Base-by-base conservation (phyloP, 2,329 filamentous ascomycete species). In the Alternaria sp. region DNA sequence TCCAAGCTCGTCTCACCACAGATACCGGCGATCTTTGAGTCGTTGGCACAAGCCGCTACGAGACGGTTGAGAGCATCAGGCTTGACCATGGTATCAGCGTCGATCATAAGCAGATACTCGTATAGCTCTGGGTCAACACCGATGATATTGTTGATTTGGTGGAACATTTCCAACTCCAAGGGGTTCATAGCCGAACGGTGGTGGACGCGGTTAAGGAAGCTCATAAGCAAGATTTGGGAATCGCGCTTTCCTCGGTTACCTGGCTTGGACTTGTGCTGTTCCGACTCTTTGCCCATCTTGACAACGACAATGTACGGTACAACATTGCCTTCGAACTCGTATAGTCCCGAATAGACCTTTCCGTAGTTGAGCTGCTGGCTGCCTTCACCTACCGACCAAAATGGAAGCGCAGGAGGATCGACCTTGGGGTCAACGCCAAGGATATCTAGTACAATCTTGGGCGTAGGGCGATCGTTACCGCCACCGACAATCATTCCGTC, bases 91-190 rank as follows among this genome's bases (percentile, higher is more conserved):
- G 95, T 99, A 86, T 99, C 95, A 73, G 95, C 95, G 80, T 99
- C 95, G 63, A 99, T 91, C 94, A 97, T 97, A 68, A 99, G 85
- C 54, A 98, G 85, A 72, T 97, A 99, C 78, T 99, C 95, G 77
- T 99, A 99, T 16, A 99, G 86, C 77, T 97, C 94, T 3, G 95
- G 95, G 71, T 99, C 94, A 16, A 99, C 95, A 71, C 95, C 95
- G 64, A 99, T 99, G 70, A 99, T 92, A 77, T 99, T 99, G 86
- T 97, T 97, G 83, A 99, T 93, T 78, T 99, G 95, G 75, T 99
- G 95, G 84, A 97, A 98, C 85, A 98, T 96, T 79, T 99, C 95
- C 46, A 99, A 83, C 78, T 99, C 95, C 12, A 99, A 88, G 16
- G 95, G 95, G 64, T 90, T 95, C 95, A 99, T 99, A 1, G 94